Evolutionary conservation across 2,329 filamentous ascomycete genomes (phyloP).

Genomic region (Xylaria sp.): DNA sequence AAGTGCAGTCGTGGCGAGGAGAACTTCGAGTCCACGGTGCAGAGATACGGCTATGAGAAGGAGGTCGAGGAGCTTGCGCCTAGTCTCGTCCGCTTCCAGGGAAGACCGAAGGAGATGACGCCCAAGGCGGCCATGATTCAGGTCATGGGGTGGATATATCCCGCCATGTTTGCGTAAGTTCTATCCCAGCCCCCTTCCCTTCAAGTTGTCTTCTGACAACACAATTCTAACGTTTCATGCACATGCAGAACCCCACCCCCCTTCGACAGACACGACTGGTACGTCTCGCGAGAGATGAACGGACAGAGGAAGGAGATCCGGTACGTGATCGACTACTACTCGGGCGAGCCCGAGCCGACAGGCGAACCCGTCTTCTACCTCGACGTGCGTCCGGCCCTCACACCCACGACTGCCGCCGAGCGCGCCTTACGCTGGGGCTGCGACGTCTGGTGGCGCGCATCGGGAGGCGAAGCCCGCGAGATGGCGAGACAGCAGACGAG

Average conservation of each 20-base stretch:
- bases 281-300: constrained; percentile 76
- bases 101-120: constrained; percentile 86
- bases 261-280: constrained; percentile 99
- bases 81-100: constrained; percentile 85
- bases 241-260: constrained; percentile 76
- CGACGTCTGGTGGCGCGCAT: constrained; percentile 92
- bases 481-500: constrained; percentile 42
- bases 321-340: constrained; percentile 98
- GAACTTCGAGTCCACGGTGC: constrained; percentile 57
- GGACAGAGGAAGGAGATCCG: constrained; percentile 80
- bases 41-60: constrained; percentile 60
- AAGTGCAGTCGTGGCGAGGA: constrained; percentile 79
- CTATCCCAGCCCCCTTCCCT: background rate
- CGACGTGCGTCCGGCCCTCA: constrained; percentile 90
- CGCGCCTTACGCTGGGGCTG: constrained; percentile 88
- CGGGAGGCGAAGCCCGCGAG: constrained; percentile 73
- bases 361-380: constrained; percentile 96
- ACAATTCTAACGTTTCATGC: constrained; percentile 4
- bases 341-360: constrained; percentile 79
- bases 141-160: constrained; percentile 81
- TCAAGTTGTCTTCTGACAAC: too few relatives aligned
- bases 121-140: constrained; percentile 90
- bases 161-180: constrained; percentile 77
- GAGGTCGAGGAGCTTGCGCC: constrained; percentile 69
- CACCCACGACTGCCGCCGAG: constrained; percentile 82